A percentile compares a stretch with the other conserved stretches of the same genome.
Conservation (phyloP, 768 basidiomycete genomes). For the Pholiota molesta region DNA sequence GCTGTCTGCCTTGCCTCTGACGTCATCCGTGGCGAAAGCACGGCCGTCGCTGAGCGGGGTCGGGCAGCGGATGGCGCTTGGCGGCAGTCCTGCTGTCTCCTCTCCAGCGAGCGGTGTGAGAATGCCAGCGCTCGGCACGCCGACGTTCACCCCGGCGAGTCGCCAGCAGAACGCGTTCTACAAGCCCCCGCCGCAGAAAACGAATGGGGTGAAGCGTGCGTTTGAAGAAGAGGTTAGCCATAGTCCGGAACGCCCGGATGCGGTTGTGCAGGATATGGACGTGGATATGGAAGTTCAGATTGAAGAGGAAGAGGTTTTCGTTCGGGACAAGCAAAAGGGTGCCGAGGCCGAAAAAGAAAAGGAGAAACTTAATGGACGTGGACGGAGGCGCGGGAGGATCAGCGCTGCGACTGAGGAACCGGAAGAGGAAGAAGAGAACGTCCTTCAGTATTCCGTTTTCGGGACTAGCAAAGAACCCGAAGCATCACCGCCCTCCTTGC, state of each 20-base stretch:
- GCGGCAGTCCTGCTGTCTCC: constrained; percentile 22
- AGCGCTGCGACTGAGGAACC: constrained; percentile 15
- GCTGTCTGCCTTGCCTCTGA: constrained; percentile 6
- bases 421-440: constrained; percentile 21
- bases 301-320: neutral
- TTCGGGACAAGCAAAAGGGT: neutral
- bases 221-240: constrained; percentile 26
- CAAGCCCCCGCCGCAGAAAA: constrained; percentile 45
- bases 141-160: constrained; percentile 51
- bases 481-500: constrained; percentile 19
- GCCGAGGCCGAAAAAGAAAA: neutral
- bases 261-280: constrained; percentile 16
- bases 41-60: constrained; percentile 29
- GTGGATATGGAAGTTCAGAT: constrained; percentile 25
- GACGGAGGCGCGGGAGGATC: constrained; percentile 16
- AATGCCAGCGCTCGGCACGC: constrained; percentile 17
- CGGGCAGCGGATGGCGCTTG: constrained; percentile 25
- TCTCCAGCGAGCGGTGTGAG: constrained; percentile 35
- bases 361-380: neutral
- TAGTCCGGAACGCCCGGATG: constrained; percentile 22
- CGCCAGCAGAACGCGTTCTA: constrained; percentile 69
- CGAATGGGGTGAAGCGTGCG: constrained; percentile 36
- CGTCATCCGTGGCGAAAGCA: constrained; percentile 23
- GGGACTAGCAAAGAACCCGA: constrained; percentile 20
- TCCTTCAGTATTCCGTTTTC: constrained; percentile 34